Evolutionary conservation across 2,329 filamentous ascomycete species (phyloP).

Genomic region (Talaromyces rugulosus): DNA sequence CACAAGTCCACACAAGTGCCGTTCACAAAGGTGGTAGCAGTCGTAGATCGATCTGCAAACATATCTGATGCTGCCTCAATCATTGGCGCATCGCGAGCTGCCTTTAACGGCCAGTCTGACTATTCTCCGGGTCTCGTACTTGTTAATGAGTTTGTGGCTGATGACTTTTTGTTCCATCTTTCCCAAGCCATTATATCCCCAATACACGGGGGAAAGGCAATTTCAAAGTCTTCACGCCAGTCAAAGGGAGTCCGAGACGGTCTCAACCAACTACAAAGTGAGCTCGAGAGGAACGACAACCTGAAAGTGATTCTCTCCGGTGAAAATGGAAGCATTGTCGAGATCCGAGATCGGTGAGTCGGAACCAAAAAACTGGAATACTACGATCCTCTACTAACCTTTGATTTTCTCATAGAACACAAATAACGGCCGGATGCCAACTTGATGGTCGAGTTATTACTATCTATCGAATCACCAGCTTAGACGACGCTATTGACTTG

Average conservation of each 20-base stretch:
- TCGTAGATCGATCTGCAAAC: constrained; percentile 60
- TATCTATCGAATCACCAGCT: constrained; percentile 45
- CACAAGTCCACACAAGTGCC: background rate
- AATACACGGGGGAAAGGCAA: constrained; percentile 3
- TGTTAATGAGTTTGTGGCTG: constrained; percentile 59
- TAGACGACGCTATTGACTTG: constrained; percentile 54
- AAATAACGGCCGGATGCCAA: constrained; percentile 15
- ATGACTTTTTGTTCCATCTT: constrained; percentile 51
- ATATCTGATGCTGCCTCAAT: constrained; percentile 50
- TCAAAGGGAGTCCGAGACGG: background rate
- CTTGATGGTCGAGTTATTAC: constrained; percentile 24
- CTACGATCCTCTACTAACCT: background rate
- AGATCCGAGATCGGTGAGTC: background rate
- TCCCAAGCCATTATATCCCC: constrained; percentile 25
- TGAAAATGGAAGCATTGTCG: background rate
- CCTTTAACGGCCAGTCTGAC: constrained; percentile 53
- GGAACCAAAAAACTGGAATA: background rate
- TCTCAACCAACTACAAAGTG: background rate
- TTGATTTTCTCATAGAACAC: constrained; percentile 29
- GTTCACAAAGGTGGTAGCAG: constrained; percentile 42
- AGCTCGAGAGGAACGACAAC: background rate
- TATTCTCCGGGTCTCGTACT: constrained; percentile 61
- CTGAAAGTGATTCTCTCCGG: background rate
- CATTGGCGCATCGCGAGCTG: constrained; percentile 52
- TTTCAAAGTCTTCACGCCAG: constrained; percentile 14